These are phyloP conservation scores for Lasiodiplodia sp. DNA, from an alignment of 2,329 filamentous ascomycete species.

Conservation along the genomic window DNA sequence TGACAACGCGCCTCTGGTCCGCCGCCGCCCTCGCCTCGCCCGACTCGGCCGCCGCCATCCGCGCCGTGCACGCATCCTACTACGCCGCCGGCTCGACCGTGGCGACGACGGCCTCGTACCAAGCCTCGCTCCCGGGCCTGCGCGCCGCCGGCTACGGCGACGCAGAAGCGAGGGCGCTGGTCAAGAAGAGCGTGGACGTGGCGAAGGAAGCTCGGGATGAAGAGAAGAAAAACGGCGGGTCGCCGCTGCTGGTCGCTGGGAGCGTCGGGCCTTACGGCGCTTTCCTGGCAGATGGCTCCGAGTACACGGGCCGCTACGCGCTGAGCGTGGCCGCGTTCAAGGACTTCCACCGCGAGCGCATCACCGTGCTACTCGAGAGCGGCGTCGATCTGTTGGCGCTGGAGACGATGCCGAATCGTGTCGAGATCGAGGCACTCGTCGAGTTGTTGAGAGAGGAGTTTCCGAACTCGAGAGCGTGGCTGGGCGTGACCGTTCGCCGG, in stretches of 20 bases:
- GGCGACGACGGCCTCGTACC: slow-evolving; percentile 57
- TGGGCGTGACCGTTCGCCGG: slow-evolving; percentile 49
- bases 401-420: slow-evolving; percentile 54
- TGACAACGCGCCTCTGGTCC: slow-evolving; percentile 55
- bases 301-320: slow-evolving; percentile 55
- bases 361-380: slow-evolving; percentile 50
- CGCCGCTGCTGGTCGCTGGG: slow-evolving; percentile 48
- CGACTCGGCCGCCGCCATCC: slow-evolving; percentile 48
- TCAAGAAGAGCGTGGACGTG: slow-evolving; percentile 8
- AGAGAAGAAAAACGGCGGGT: background rate
- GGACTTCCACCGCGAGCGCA: slow-evolving; percentile 53
- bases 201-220: background rate
- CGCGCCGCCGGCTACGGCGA: slow-evolving; percentile 39
- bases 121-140: slow-evolving; percentile 53
- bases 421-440: slow-evolving; percentile 50
- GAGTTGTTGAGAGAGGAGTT: slow-evolving; percentile 49
- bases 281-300: slow-evolving; percentile 54
- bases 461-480: slow-evolving; percentile 46
- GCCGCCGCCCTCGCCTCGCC: slow-evolving; percentile 50
- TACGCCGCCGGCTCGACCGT: slow-evolving; percentile 54
- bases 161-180: slow-evolving; percentile 13
- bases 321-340: slow-evolving; percentile 43
- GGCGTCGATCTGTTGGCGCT: slow-evolving; percentile 54
- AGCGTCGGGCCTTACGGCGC: slow-evolving; percentile 58
- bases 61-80: slow-evolving; percentile 54